Evolutionary conservation across 306 rosid genomes (phyloP).

Genomic region (Elaeagnus macrophylla): DNA sequence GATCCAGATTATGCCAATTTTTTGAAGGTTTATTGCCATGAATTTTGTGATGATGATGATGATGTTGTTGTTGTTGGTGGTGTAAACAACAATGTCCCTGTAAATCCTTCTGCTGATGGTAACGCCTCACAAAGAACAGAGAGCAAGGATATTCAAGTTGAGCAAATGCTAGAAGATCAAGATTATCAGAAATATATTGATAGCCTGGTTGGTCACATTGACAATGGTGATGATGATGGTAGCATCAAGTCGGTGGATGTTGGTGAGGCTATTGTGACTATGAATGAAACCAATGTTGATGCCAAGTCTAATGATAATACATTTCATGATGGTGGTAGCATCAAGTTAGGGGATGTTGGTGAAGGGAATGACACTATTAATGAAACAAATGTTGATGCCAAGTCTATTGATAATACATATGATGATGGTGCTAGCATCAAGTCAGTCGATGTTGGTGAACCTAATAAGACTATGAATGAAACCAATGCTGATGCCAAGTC

Average conservation of each 20-base stretch:
- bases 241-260: too few relatives aligned
- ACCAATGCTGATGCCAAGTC: background rate
- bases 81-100: too few relatives aligned
- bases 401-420: background rate
- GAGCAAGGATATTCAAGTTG: background rate
- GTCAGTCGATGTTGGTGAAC: background rate
- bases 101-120: background rate
- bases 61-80: too few relatives aligned
- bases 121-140: background rate
- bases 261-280: too few relatives aligned
- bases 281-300: conserved; percentile 7
- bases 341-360: too few relatives aligned
- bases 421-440: background rate
- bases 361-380: background rate
- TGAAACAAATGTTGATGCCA: background rate
- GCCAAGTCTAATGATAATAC: background rate
- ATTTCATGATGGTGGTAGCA: too few relatives aligned
- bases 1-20: too few relatives aligned
- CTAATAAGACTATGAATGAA: conserved; percentile 7
- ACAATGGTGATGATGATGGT: too few relatives aligned
- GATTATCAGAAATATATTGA: background rate
- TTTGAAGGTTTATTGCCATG: too few relatives aligned
- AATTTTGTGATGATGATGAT: too few relatives aligned
- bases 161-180: background rate
- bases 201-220: too few relatives aligned